These are phyloP conservation scores for Neofusicoccum sp. DNA, from an alignment of 2,329 filamentous ascomycete genomes.

Conservation along the genomic window DNA sequence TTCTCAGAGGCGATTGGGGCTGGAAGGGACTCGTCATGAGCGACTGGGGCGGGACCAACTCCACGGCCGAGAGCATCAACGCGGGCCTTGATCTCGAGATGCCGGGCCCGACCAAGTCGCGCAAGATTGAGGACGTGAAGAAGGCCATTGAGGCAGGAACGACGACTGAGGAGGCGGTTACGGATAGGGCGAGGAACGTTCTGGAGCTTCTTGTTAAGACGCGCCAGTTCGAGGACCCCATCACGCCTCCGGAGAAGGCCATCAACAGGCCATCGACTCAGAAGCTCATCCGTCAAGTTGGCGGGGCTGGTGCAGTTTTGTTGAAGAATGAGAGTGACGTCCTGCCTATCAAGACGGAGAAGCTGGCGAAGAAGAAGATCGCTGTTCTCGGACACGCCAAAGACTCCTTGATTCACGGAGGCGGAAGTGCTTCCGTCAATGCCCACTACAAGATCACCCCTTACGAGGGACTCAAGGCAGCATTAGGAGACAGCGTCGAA, in stretches of 20 bases:
- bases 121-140: slow-evolving; percentile 38
- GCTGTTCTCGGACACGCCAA: slow-evolving; percentile 72
- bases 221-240: slow-evolving; percentile 57
- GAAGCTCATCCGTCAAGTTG: slow-evolving; percentile 62
- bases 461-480: slow-evolving; percentile 45
- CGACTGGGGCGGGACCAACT: slow-evolving; percentile 46
- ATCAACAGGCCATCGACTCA: slow-evolving; percentile 59
- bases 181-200: slow-evolving; percentile 54
- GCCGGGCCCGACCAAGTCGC: slow-evolving; percentile 45
- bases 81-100: slow-evolving; percentile 45
- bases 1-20: slow-evolving; percentile 45
- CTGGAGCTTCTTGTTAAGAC: slow-evolving; percentile 65
- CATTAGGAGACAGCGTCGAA: slow-evolving; percentile 33
- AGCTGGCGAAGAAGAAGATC: slow-evolving; percentile 47
- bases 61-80: slow-evolving; percentile 40
- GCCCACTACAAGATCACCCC: slow-evolving; percentile 70
- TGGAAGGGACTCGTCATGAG: slow-evolving; percentile 46
- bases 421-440: slow-evolving; percentile 70
- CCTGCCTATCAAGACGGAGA: slow-evolving; percentile 60
- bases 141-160: slow-evolving; percentile 38
- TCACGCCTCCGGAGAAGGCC: slow-evolving; percentile 59
- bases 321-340: slow-evolving; percentile 64
- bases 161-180: slow-evolving; percentile 51
- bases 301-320: slow-evolving; percentile 63
- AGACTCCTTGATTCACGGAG: slow-evolving; percentile 67